Conservation (phyloP, 2,329 filamentous ascomycete genomes). For the Cercospora nicotianae region DNA sequence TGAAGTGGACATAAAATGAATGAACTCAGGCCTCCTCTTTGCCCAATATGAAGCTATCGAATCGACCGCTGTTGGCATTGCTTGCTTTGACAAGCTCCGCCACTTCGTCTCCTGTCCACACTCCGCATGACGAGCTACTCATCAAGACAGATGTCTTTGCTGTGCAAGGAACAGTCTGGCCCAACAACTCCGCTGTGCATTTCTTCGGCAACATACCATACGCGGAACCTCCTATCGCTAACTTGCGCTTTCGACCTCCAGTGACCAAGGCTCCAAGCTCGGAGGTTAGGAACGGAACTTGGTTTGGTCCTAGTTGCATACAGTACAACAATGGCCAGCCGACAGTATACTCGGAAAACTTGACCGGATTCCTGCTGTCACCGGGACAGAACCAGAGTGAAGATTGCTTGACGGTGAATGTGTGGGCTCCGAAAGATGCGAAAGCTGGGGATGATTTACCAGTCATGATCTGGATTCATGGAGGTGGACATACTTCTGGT, state of each 20-base stretch:
- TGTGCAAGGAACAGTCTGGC: constrained; percentile 21
- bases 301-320: constrained; percentile 22
- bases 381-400: constrained; percentile 19
- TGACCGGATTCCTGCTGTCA: constrained; percentile 17
- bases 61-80: not conserved
- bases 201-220: constrained; percentile 25
- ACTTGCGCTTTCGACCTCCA: constrained; percentile 19
- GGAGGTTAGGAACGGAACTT: constrained; percentile 20
- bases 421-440: constrained; percentile 37
- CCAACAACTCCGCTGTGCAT: constrained; percentile 18
- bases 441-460: constrained; percentile 33
- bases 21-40: not conserved
- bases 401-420: constrained; percentile 42
- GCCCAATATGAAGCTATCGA: not conserved
- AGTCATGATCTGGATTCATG: constrained; percentile 40
- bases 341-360: constrained; percentile 19
- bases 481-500: constrained; percentile 16
- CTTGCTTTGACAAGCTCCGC: not conserved
- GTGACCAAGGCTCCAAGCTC: constrained; percentile 21
- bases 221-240: constrained; percentile 18
- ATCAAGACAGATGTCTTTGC: constrained; percentile 15
- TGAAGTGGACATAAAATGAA: not conserved
- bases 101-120: not conserved
- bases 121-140: not conserved
- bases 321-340: constrained; percentile 19